Conservation (phyloP, 2,329 filamentous ascomycete species). For the Rutstroemia sp. region DNA sequence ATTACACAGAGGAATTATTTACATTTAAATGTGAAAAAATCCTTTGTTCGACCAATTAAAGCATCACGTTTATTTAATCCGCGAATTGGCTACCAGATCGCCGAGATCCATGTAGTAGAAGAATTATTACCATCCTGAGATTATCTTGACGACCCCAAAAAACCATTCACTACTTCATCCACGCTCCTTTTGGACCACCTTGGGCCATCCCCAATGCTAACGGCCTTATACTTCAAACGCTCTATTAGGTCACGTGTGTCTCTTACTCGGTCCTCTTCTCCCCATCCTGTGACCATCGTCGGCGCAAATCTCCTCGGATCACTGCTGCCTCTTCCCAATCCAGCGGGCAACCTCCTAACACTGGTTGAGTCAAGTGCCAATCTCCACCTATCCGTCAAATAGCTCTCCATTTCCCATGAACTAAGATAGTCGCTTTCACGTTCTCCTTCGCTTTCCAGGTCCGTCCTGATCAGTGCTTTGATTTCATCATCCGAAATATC, state of each 20-base stretch:
- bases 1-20: too few species aligned
- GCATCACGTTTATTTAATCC: too few species aligned
- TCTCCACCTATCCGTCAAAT: slow-evolving; percentile 11
- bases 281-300: slow-evolving; percentile 14
- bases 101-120: too few species aligned
- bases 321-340: background rate
- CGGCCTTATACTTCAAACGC: slow-evolving; percentile 3
- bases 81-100: too few species aligned
- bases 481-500: background rate
- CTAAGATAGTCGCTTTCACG: slow-evolving; percentile 11
- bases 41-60: too few species aligned
- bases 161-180: background rate
- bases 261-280: background rate
- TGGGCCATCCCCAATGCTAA: slow-evolving; percentile 14
- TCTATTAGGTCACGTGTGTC: slow-evolving; percentile 10
- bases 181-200: slow-evolving; percentile 7
- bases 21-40: too few species aligned
- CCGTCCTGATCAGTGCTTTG: background rate
- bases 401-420: slow-evolving; percentile 14
- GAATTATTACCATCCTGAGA: too few species aligned
- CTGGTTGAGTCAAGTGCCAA: slow-evolving; percentile 10
- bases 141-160: background rate
- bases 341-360: background rate
- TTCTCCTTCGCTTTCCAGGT: slow-evolving; percentile 4
- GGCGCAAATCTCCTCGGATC: slow-evolving; percentile 8